A percentile compares a stretch with the other conserved stretches of the same genome.
These are phyloP conservation scores for Phytophthora multivora DNA, from an alignment of 352 stramenopile genomes.

Conservation along the genomic window DNA sequence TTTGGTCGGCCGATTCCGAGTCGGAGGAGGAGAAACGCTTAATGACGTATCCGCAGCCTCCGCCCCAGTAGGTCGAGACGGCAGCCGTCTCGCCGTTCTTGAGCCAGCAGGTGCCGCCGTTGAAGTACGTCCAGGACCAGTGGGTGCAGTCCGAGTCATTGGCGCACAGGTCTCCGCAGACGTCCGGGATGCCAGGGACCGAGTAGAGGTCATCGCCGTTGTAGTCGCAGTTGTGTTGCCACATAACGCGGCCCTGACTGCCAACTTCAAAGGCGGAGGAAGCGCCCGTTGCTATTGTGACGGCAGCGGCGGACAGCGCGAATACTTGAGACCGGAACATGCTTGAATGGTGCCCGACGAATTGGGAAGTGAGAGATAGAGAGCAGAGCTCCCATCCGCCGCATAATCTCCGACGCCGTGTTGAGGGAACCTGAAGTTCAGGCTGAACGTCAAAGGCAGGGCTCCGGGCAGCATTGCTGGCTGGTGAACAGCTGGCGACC, in stretches of 20 bases:
- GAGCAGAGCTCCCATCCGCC: conserved; percentile 15
- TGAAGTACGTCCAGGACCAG: conserved; percentile 47
- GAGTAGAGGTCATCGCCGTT: conserved; percentile 37
- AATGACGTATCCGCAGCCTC: conserved; percentile 48
- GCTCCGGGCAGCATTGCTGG: conserved; percentile 2
- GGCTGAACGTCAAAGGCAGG: conserved; percentile 22
- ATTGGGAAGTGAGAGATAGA: conserved; percentile 30
- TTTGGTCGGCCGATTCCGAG: conserved; percentile 12
- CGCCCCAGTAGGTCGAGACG: conserved; percentile 28
- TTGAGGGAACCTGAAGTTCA: conserved; percentile 11
- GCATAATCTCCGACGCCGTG: conserved; percentile 6
- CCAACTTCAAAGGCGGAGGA: conserved; percentile 34
- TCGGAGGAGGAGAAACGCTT: conserved; percentile 34
- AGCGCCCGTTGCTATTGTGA: conserved; percentile 5
- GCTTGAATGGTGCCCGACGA: conserved; percentile 10
- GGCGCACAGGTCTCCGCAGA: conserved; percentile 43
- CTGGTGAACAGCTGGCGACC: conserved; percentile 19
- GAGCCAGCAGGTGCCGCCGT: conserved; percentile 55
- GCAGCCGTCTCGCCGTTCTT: conserved; percentile 34
- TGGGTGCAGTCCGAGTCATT: conserved; percentile 41
- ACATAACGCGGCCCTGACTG: conserved; percentile 47
- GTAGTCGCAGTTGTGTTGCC: conserved; percentile 53
- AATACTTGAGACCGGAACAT: conserved; percentile 26
- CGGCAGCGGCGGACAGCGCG: conserved; percentile 7
- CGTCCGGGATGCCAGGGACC: conserved; percentile 33